A percentile compares a stretch with the other conserved stretches of the same genome.
Conservation (phyloP, 176 grass and related monocot genomes). For the Cenchrus fungigraminus region DNA sequence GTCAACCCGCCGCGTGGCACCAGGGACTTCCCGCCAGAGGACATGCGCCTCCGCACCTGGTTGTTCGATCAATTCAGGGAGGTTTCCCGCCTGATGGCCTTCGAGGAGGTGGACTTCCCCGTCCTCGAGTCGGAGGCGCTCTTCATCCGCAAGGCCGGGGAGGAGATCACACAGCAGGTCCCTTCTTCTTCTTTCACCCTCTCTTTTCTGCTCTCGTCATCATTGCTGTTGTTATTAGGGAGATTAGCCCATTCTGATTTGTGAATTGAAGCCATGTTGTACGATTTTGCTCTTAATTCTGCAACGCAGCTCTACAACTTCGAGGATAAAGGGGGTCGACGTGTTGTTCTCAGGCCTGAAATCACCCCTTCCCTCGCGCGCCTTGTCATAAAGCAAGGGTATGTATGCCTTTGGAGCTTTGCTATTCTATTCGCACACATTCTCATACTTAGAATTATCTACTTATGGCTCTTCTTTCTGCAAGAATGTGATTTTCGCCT, state of each 20-base stretch:
- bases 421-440: neutral
- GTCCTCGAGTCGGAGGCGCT: slow-evolving; percentile 91
- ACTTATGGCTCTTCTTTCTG: neutral
- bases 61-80: slow-evolving; percentile 85
- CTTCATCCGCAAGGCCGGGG: slow-evolving; percentile 79
- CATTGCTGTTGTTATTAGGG: neutral
- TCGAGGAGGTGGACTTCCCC: slow-evolving; percentile 95
- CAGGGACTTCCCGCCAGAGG: slow-evolving; percentile 80
- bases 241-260: neutral
- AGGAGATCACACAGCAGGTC: slow-evolving; percentile 89
- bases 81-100: slow-evolving; percentile 74
- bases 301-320: slow-evolving; percentile 77
- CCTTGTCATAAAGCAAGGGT: slow-evolving; percentile 95
- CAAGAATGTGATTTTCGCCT: slow-evolving; percentile 38
- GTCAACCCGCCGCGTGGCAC: slow-evolving; percentile 91
- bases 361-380: slow-evolving; percentile 91
- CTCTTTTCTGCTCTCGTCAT: neutral
- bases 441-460: neutral
- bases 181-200: neutral
- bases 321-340: slow-evolving; percentile 86
- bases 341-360: slow-evolving; percentile 88
- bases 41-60: slow-evolving; percentile 91
- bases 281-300: slow-evolving; percentile 2
- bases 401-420: neutral
- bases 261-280: neutral